Evolutionary conservation across 345 rosid species (phyloP).

Genomic region (Lumnitzera racemosa): DNA sequence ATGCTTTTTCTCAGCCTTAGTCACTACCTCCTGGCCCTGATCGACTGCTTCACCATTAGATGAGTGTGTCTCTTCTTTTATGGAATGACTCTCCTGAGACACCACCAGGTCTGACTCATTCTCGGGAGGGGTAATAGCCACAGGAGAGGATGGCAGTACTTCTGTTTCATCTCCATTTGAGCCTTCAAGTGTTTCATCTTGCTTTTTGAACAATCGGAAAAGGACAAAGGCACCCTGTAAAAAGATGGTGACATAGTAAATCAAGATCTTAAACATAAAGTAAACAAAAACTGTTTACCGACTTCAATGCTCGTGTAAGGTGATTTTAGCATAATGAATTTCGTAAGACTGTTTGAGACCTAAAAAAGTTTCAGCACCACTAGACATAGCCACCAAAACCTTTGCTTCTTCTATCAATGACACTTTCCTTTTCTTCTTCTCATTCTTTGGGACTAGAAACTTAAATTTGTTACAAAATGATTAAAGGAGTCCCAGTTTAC

Average conservation of each 20-base stretch:
- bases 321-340: too few species aligned
- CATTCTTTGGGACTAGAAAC: too few species aligned
- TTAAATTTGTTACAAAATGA: too few species aligned
- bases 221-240: slow-evolving; percentile 36
- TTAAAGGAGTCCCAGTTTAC: too few species aligned
- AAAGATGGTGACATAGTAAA: not conserved
- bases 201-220: slow-evolving; percentile 35
- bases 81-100: slow-evolving; percentile 7
- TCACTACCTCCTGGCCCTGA: not conserved
- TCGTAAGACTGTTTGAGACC: too few species aligned
- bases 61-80: not conserved
- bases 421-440: too few species aligned
- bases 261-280: not conserved
- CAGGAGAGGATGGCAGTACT: slow-evolving; percentile 13
- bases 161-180: slow-evolving; percentile 16
- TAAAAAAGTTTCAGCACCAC: too few species aligned
- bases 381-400: too few species aligned
- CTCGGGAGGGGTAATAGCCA: slow-evolving; percentile 21
- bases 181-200: slow-evolving; percentile 16
- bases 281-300: not conserved
- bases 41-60: slow-evolving; percentile 5
- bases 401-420: too few species aligned
- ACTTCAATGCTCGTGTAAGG: not conserved
- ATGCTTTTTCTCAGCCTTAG: slow-evolving; percentile 1
- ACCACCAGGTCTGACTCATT: slow-evolving; percentile 13